Evolutionary conservation across 1,139 yeast species (phyloP), one percentile per base, ranked within the genome.

Genomic region (Starmera stellimalicola): DNA sequence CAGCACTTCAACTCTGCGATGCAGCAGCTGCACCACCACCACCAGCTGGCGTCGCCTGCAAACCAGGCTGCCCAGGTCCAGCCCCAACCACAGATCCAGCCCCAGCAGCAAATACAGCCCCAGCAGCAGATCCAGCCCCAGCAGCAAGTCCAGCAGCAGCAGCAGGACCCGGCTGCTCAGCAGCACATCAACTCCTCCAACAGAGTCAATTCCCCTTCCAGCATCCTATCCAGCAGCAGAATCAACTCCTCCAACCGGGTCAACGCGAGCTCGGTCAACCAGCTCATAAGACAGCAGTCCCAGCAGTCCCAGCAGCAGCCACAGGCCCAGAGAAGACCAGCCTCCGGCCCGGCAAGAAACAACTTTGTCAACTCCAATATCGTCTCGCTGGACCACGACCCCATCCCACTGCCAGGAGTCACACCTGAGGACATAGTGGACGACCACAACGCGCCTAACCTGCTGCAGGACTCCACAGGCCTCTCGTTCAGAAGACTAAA

Each of bases 401-500:
- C 27, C 11, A 20, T 32, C n/a, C 25, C 30, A 6, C 16, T 27
- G 20, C 18, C 15, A 11, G 26, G 22, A 12, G 12, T 16, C 5
- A 11, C 28, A 10, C 23, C 20, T 14, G 30, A 22, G 7, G 24
- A 26, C 12, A 26, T 18, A 4, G 27, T 11, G 3, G 28, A 27
- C 18, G 35, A 32, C 10, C n/a, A n/a, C n/a, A 34, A 30, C 11
- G 41, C 31, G 5, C 30, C 32, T 11, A 20, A 19, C 14, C 23
- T 35, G 15, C 14, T 35, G 8, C 37, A 28, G 39, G 42, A 24
- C 25, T 40, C 24, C 44, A 49, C 49, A 41, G 40, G 4, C 29
- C 40, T 44, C 4, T 34, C 37, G 2, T 47, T 49, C 37, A 32
- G 24, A 14, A 37, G 39, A 25, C 29, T 48, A 12, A 45, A 47